Conservation (phyloP, 192 early-diverging fungal species). For the Geranomyces variabilis region DNA sequence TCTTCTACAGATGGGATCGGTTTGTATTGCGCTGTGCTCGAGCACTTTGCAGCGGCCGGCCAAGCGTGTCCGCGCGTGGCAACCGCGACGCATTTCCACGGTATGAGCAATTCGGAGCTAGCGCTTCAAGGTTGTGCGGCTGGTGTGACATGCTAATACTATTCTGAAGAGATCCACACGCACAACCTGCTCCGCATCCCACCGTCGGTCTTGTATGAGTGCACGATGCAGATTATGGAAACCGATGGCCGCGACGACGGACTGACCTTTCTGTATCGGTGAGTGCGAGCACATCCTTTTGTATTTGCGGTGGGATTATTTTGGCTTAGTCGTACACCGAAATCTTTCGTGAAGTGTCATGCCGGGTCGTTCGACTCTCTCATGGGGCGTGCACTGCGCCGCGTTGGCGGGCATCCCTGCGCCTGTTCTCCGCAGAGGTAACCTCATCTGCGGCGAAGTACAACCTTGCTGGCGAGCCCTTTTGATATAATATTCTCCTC, state of each 20-base stretch:
- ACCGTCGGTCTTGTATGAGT: constrained; percentile 46
- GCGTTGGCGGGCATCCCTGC: constrained; percentile 48
- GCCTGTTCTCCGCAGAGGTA: constrained; percentile 44
- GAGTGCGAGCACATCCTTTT: not conserved
- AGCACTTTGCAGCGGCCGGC: constrained; percentile 53
- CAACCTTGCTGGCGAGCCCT: not conserved
- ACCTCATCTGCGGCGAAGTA: too few relatives aligned
- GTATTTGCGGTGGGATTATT: too few relatives aligned
- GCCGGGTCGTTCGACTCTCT: constrained; percentile 41
- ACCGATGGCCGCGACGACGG: constrained; percentile 25
- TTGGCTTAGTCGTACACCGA: not conserved
- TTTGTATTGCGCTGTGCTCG: constrained; percentile 73
- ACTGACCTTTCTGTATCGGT: constrained; percentile 69
- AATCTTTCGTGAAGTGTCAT: constrained; percentile 31
- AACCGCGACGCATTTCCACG: constrained; percentile 89
- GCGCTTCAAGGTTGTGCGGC: too few relatives aligned
- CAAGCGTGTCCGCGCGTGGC: constrained; percentile 67
- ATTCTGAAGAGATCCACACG: constrained; percentile 61
- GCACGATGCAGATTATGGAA: constrained; percentile 65
- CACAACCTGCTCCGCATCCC: constrained; percentile 47
- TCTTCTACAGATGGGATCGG: constrained; percentile 73
- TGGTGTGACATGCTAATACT: too few relatives aligned
- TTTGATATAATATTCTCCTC: not conserved
- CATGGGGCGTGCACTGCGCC: constrained; percentile 53
- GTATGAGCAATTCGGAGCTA: too few relatives aligned